Base-by-base conservation (phyloP, 805 yeast species). In the Cyberlindnera mrakii region DNA sequence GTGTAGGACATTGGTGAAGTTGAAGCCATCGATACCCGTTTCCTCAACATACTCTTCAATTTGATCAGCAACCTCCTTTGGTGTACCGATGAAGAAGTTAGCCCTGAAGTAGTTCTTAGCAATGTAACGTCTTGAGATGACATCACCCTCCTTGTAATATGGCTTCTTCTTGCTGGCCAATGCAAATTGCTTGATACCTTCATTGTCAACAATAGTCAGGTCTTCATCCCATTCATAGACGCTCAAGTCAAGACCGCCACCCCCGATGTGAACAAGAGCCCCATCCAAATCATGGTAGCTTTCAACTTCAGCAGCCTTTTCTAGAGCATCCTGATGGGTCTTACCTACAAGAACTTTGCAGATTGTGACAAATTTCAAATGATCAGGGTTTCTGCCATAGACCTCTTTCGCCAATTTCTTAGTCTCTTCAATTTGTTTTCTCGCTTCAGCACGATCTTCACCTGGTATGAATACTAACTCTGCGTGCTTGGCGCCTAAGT, bases 191-290 rank as follows among this genome's bases (percentile, higher is more conserved):
- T 63, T 49, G 33, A 65, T 66, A 35, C 60, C 62, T 20, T 60
- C 65, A 43, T 60, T 55, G 10, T 49, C 58, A 47, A 55, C 66
- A 31, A 58, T 51, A 31, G 65, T 60, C 33, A 70, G 57, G 40
- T 71, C 73, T 36, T 67, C 62, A 13, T 68, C 71, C 73, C 74
- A 31, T 62, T 68, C 72, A 66, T 64, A 34, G 66, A 69, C 33
- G 63, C 60, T 48, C 57, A 71, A 31, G 64, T 58, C 75, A 30
- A 65, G 55, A 6, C 74, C 75, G 8, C 69, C 66, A 67, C 74
- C 70, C 16, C 75, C 76, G 9, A 72, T 55, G 46, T 70, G 71
- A 2, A 68, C 70, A 39, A 66, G 65, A 6, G 70, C 66, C 19
- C 73, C 75, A 37, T 68, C 74, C 9, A 57, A 42, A 43, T 66